Percentiles rank a stretch among this genome's conserved stretches.
phyloP scores from a whole-genome alignment of 805 yeast species.

The Starmerella cellae region DNA sequence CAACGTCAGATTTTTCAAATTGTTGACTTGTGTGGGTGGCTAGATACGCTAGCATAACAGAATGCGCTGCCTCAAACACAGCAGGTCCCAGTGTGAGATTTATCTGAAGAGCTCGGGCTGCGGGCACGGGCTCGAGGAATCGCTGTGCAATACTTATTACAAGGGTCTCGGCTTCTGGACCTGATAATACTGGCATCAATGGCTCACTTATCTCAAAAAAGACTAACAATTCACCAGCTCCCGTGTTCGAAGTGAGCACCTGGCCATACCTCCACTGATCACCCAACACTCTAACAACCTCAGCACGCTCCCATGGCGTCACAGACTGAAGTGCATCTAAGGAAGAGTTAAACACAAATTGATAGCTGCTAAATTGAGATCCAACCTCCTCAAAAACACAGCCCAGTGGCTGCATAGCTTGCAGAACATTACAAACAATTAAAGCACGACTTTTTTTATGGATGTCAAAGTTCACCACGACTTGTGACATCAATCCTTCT shows the following conservation, averaged over 20 bases:
- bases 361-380: constrained; percentile 14
- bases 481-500: constrained; percentile 15
- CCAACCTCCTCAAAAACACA: constrained; percentile 14
- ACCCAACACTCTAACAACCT: constrained; percentile 2
- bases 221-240: constrained; percentile 17
- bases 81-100: neutral
- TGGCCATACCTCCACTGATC: constrained; percentile 11
- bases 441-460: neutral
- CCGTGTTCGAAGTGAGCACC: neutral
- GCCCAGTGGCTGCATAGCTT: constrained; percentile 17
- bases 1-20: constrained; percentile 21
- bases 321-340: constrained; percentile 13
- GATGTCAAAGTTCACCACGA: neutral
- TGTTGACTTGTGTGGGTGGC: constrained; percentile 18
- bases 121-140: constrained; percentile 19
- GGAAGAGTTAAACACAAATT: constrained; percentile 11
- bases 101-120: neutral
- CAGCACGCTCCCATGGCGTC: neutral
- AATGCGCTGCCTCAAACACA: constrained; percentile 48
- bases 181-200: constrained; percentile 13
- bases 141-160: constrained; percentile 13
- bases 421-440: constrained; percentile 4
- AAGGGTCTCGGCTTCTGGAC: constrained; percentile 4
- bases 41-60: constrained; percentile 37
- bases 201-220: constrained; percentile 16